Conservation (phyloP, 2,329 filamentous ascomycete species). For the Sarocladiaceae sp. region DNA sequence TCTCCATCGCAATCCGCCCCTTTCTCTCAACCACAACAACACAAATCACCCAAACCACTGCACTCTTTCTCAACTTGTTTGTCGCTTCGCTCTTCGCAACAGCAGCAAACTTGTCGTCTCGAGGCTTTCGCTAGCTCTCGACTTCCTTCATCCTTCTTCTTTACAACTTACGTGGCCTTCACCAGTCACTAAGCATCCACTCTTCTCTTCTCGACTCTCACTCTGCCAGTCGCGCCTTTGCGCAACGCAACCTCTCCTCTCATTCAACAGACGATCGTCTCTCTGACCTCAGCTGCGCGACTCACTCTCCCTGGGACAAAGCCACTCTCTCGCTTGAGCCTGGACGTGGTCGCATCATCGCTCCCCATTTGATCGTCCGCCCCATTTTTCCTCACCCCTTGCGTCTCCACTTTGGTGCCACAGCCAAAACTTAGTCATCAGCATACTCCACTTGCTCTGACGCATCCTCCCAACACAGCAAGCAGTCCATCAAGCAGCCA, state of each 20-base stretch:
- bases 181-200: not conserved
- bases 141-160: constrained; percentile 13
- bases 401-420: constrained; percentile 6
- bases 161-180: not conserved
- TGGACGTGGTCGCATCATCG: constrained; percentile 9
- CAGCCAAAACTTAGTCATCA: constrained; percentile 5
- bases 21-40: constrained; percentile 10
- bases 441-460: not conserved
- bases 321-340: not conserved
- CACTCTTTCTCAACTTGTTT: constrained; percentile 11
- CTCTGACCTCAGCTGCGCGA: not conserved
- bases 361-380: constrained; percentile 4
- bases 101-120: constrained; percentile 20
- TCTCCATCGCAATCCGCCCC: constrained; percentile 8
- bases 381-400: constrained; percentile 5
- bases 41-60: constrained; percentile 7
- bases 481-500: too few species aligned
- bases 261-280: constrained; percentile 1
- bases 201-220: constrained; percentile 4
- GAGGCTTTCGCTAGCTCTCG: constrained; percentile 47
- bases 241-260: constrained; percentile 7
- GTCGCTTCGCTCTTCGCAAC: constrained; percentile 15
- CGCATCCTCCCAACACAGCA: not conserved
- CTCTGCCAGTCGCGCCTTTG: not conserved
- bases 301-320: not conserved